Conservation (phyloP, 345 rosid species). For the Corymbia maculata region DNA sequence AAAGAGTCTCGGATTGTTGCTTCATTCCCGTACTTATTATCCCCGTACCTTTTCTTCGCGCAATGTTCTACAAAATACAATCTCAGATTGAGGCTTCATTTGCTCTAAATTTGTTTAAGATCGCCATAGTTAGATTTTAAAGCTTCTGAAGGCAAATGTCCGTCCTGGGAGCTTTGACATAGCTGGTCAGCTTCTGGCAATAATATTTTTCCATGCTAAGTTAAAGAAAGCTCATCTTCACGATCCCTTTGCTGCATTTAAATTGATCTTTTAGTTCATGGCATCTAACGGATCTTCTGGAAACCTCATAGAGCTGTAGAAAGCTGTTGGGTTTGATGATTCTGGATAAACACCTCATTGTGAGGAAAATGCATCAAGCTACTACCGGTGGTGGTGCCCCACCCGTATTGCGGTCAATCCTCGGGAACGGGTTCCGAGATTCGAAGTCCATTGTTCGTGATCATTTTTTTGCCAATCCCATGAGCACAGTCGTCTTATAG, state of each 20-base stretch:
- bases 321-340: slow-evolving; percentile 54
- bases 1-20: not conserved
- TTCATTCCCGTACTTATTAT: not conserved
- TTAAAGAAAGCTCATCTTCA: not conserved
- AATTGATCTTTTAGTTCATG: not conserved
- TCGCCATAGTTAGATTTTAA: not conserved
- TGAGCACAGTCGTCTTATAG: not conserved
- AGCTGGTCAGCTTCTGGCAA: not conserved
- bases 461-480: slow-evolving; percentile 63
- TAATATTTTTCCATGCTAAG: not conserved
- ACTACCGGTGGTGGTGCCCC: slow-evolving; percentile 32
- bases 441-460: slow-evolving; percentile 29
- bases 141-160: not conserved
- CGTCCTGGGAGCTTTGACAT: not conserved
- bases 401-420: slow-evolving; percentile 25
- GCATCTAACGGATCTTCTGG: not conserved
- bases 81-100: not conserved
- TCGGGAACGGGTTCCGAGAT: slow-evolving; percentile 19
- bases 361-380: slow-evolving; percentile 50
- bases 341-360: slow-evolving; percentile 41
- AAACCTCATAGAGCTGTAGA: slow-evolving; percentile 45
- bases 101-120: not conserved
- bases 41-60: not conserved
- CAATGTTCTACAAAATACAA: not conserved
- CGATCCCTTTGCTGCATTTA: not conserved